A percentile compares a stretch with the other conserved stretches of the same genome.
phyloP scores from a whole-genome alignment of 163 green algal species.

The Trebouxiophyceae sp. region DNA sequence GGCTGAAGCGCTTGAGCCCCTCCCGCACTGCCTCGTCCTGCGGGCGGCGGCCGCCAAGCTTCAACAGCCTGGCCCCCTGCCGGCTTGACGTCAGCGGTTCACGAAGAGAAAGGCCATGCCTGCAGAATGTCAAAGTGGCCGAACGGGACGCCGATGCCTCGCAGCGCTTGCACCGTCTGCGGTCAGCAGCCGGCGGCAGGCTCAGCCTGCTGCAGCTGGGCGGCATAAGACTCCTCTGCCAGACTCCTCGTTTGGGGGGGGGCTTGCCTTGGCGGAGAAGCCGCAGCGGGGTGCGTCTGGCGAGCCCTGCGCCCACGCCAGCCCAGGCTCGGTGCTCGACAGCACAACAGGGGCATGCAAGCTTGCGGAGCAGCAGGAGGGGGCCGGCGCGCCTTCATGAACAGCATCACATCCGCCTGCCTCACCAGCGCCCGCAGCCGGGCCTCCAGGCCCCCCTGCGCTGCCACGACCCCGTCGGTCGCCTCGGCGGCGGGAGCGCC shows the following conservation, averaged over 20 bases:
- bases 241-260: too few relatives aligned
- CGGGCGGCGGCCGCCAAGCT: too few relatives aligned
- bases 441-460: slow-evolving; percentile 9
- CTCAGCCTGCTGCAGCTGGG: too few relatives aligned
- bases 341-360: neutral
- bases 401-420: slow-evolving; percentile 71
- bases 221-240: too few relatives aligned
- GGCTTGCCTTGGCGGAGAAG: slow-evolving; percentile 69
- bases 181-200: too few relatives aligned
- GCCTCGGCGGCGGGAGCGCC: slow-evolving; percentile 7
- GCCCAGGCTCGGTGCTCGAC: too few relatives aligned
- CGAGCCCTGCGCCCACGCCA: slow-evolving; percentile 46
- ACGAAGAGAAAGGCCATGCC: too few relatives aligned
- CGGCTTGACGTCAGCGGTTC: too few relatives aligned
- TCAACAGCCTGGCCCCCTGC: too few relatives aligned
- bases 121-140: slow-evolving; percentile 89
- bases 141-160: slow-evolving; percentile 31
- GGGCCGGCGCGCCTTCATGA: slow-evolving; percentile 92
- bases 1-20: slow-evolving; percentile 53
- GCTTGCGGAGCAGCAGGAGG: too few relatives aligned
- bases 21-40: slow-evolving; percentile 59
- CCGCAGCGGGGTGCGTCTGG: slow-evolving; percentile 74
- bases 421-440: slow-evolving; percentile 34
- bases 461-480: too few relatives aligned
- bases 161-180: slow-evolving; percentile 56